A percentile compares a stretch with the other conserved stretches of the same genome.
phyloP scores from a whole-genome alignment of 257 asterid species.

The Capsicum chinense region DNA sequence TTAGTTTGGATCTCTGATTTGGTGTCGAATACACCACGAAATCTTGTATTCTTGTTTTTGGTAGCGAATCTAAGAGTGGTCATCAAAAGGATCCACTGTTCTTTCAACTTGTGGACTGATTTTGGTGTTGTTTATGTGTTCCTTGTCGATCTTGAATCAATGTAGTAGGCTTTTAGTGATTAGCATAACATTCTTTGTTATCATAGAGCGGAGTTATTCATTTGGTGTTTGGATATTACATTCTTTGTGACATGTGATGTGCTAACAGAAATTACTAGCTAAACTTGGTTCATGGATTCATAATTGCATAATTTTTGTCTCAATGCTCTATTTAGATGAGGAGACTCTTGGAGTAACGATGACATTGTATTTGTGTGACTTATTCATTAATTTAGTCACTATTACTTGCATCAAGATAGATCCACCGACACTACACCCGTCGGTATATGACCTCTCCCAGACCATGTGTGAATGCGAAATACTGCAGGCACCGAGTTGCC shows the following conservation, averaged over 20 bases:
- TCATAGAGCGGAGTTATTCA: not conserved
- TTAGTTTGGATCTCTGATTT: no score
- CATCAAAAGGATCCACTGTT: no score
- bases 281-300: not conserved
- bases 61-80: no score
- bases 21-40: no score
- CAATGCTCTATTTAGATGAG: not conserved
- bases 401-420: no score
- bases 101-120: no score
- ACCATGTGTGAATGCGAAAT: not conserved
- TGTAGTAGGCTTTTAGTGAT: not conserved
- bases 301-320: not conserved
- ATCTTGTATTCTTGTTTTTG: no score
- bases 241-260: not conserved
- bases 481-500: not conserved
- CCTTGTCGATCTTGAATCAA: no score
- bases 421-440: no score
- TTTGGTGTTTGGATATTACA: not conserved
- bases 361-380: not conserved
- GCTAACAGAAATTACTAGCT: not conserved
- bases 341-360: not conserved
- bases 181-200: not conserved
- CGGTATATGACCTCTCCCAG: no score
- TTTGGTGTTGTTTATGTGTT: no score
- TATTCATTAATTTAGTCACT: not conserved